Evolutionary conservation across 2,329 filamentous ascomycete species (phyloP), one percentile per base, ranked within the genome.

Genomic region (Didymella keratinophila): DNA sequence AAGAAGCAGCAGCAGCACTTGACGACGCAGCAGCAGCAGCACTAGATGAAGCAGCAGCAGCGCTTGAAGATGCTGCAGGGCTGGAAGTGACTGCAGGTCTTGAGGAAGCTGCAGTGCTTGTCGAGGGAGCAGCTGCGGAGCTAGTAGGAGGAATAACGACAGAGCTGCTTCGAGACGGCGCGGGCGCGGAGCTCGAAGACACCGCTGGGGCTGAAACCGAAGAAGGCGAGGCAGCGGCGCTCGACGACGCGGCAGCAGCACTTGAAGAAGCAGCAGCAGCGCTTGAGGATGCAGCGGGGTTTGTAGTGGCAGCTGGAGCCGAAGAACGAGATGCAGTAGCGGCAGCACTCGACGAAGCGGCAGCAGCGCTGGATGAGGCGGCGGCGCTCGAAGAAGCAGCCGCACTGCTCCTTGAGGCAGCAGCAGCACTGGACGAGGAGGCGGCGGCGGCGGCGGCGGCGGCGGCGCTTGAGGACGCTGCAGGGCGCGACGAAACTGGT

Each of bases 41-140:
- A 10, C 34, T 18, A 2, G n/a, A 37, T 3, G 34, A 37, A 7
- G 7, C n/a, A 9, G 34, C 34, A 18, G 34, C 30, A 16, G 30
- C 30, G 30, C 30, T 32, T 32, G 30, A 32, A 2, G 30, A 32
- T n/a, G 32, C 16, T 4, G 23, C 23, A 25, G 23, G 23, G 23
- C 7, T 7, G 3, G 23, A 4, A 25, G 23, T 25, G 23, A 34
- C 3, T 2, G 6, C 9, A 14, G 30, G 4, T n/a, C 23, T 41
- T 4, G 47, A 34, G 53, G 41, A 21, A n/a, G 46, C 32, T 21
- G 58, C 32, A 25, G 58, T 37, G 12, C 39, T 56, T 10, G 53
- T 36, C 16, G 54, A 20, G 20, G n/a, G n/a, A n/a, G n/a, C n/a
- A n/a, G n/a, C n/a, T n/a, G n/a, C n/a, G n/a, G n/a, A 37, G 32